These are phyloP conservation scores for Alternaria sp. DNA, from an alignment of 2,329 filamentous ascomycete genomes.

Conservation along the genomic window DNA sequence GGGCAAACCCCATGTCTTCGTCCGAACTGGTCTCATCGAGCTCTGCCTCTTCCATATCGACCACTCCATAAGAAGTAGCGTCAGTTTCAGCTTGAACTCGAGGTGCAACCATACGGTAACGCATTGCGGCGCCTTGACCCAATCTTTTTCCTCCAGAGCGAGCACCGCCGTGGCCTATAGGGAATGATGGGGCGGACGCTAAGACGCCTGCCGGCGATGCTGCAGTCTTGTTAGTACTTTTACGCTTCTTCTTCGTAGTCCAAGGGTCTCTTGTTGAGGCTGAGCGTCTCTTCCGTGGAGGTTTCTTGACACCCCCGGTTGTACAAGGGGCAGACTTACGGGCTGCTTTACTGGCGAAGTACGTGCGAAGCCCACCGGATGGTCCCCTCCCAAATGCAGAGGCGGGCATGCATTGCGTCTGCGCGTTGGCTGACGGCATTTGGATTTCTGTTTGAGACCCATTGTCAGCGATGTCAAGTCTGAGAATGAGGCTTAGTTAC, in stretches of 20 bases:
- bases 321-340: conserved; percentile 4
- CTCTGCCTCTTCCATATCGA: neutral
- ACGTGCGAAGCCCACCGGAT: neutral
- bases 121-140: neutral
- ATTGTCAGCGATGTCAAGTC: neutral
- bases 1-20: conserved; percentile 1
- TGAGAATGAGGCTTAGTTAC: neutral
- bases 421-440: neutral
- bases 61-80: neutral
- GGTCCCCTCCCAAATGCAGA: neutral
- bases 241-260: conserved; percentile 3
- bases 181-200: neutral
- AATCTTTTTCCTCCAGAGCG: neutral
- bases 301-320: neutral
- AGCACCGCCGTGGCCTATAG: neutral
- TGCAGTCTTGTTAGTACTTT: neutral
- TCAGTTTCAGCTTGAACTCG: neutral
- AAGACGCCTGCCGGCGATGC: neutral
- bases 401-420: neutral
- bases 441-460: neutral
- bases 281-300: neutral
- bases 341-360: conserved; percentile 2
- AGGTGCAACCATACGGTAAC: neutral
- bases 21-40: neutral
- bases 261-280: neutral